Evolutionary conservation across 2,329 filamentous ascomycete species (phyloP).

Genomic region (Ploettnerulaceae sp.): DNA sequence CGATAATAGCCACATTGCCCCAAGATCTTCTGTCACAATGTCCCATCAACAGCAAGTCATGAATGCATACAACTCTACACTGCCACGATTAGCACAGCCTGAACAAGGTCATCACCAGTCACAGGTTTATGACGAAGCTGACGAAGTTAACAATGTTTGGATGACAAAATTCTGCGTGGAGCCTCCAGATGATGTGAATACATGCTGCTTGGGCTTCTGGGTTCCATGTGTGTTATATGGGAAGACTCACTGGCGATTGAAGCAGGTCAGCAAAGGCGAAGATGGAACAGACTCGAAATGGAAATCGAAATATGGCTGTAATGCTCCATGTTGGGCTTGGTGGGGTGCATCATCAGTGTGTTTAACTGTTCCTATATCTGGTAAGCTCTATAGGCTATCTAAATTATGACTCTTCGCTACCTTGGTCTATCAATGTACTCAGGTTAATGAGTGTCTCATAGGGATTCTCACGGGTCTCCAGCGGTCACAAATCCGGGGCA

Average conservation of each 20-base stretch:
- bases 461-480: constrained; percentile 26
- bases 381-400: not conserved
- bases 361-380: not conserved
- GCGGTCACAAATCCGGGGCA: constrained; percentile 36
- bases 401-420: no score
- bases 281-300: constrained; percentile 38
- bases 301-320: constrained; percentile 35
- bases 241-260: constrained; percentile 40
- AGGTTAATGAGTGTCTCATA: not conserved
- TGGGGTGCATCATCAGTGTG: constrained; percentile 15
- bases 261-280: constrained; percentile 35
- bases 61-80: constrained; percentile 1
- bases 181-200: constrained; percentile 30
- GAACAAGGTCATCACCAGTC: no score
- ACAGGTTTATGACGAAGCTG: no score
- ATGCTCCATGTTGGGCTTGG: constrained; percentile 37
- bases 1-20: not conserved
- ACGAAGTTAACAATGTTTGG: constrained; percentile 25
- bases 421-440: no score
- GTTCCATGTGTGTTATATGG: constrained; percentile 42
- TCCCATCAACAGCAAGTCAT: not conserved
- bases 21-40: not conserved
- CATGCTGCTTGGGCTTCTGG: constrained; percentile 38
- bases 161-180: constrained; percentile 38
- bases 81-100: not conserved